Base-by-base conservation (phyloP, 768 basidiomycete species). In the Auriscalpium vulgare region DNA sequence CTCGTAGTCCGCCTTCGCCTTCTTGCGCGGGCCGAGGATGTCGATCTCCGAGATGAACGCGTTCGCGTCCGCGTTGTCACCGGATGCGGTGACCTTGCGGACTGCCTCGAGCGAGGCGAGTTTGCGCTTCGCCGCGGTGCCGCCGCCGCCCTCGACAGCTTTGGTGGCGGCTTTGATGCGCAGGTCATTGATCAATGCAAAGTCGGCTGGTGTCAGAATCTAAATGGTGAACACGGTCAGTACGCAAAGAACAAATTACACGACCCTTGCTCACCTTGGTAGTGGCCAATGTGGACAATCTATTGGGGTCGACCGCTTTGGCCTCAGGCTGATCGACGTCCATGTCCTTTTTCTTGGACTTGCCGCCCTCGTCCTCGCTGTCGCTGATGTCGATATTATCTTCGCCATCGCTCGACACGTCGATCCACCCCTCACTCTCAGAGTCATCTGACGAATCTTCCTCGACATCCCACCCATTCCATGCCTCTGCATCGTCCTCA, bases 131-230 rank as follows among this genome's bases (percentile, higher is more conserved):
- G 91, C 85, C 38, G 78, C 83, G 17, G 82, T 74, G 1, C 91
- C 87, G 5, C 85, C 86, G 2, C 84, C 83, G 21, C 70, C 70
- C 65, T 91, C 83, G 7, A 88, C 84, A 0, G 82, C 83, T 56
- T 83, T 79, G 14, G 78, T 73, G 16, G 89, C 90, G 0, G 87
- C 90, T 71, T 91, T 79, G 50, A 91, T 78, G 2, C 87, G 85
- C 17, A 98, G 83, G 62, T 97, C 91, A 65, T 91, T 89, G 52
- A 98, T 77, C 51, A 97, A 70, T 0, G 89, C 89, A 67, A 97
- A 99, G 69, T 99, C 97, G 35, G 94, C 94, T 0, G 97, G 97
- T 0, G 97, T 98, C 45, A 98, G 81, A 64, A 99, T 98, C 93
- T 97, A 11, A 44, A n/a, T 10, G 34, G 17, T 49, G 29, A 36